These are phyloP conservation scores for Trichocomaceae sp. DNA, from an alignment of 2,329 filamentous ascomycete species.

Conservation along the genomic window DNA sequence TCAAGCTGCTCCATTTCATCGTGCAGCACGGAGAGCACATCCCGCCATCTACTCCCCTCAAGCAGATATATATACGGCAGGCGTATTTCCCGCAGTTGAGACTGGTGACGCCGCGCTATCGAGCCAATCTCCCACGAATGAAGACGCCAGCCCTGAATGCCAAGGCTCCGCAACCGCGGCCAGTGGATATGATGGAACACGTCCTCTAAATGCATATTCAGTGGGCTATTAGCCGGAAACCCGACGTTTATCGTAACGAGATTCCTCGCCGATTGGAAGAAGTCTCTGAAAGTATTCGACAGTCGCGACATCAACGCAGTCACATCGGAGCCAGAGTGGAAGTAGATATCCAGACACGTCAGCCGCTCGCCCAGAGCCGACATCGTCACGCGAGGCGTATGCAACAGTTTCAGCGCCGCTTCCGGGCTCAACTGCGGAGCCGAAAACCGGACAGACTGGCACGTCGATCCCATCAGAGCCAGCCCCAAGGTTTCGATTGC, in stretches of 20 bases:
- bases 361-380: conserved; percentile 50
- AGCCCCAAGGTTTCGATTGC: conserved; percentile 53
- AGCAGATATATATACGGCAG: conserved; percentile 56
- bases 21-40: conserved; percentile 52
- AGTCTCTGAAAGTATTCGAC: conserved; percentile 50
- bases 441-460: conserved; percentile 54
- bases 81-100: conserved; percentile 53
- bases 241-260: conserved; percentile 59
- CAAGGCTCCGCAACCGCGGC: conserved; percentile 56
- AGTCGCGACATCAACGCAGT: conserved; percentile 53
- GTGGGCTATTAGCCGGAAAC: conserved; percentile 52
- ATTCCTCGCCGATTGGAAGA: conserved; percentile 55
- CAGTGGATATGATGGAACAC: conserved; percentile 58
- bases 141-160: conserved; percentile 59
- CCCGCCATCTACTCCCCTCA: conserved; percentile 54
- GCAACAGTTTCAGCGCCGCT: conserved; percentile 48
- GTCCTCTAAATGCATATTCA: conserved; percentile 52
- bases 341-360: conserved; percentile 58
- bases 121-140: conserved; percentile 55
- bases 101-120: conserved; percentile 50
- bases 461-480: conserved; percentile 51
- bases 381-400: conserved; percentile 43
- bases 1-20: conserved; percentile 52
- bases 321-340: conserved; percentile 53
- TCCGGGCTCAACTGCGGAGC: conserved; percentile 58